Percentiles rank a stretch among this genome's conserved stretches.
These are phyloP conservation scores for Aspergillus ruber DNA, from an alignment of 2,329 filamentous ascomycete genomes.

Conservation along the genomic window DNA sequence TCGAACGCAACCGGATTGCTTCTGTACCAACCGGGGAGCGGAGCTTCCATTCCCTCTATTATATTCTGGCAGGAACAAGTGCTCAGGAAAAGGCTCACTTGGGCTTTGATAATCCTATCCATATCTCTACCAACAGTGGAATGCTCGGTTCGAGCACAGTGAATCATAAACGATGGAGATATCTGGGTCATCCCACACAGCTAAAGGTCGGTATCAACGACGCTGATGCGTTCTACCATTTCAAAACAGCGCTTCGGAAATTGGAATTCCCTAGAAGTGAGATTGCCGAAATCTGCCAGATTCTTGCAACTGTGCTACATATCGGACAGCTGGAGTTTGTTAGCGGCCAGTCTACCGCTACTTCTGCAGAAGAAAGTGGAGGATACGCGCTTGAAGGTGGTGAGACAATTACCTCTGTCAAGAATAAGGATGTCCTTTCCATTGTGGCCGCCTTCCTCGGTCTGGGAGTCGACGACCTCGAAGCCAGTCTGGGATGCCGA, in stretches of 20 bases:
- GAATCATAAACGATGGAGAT: slow-evolving; percentile 83
- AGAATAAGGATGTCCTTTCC: slow-evolving; percentile 82
- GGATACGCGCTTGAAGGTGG: slow-evolving; percentile 94
- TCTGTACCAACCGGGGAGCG: slow-evolving; percentile 91
- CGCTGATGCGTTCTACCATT: slow-evolving; percentile 88
- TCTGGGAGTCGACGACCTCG: slow-evolving; percentile 70
- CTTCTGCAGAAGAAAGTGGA: slow-evolving; percentile 80
- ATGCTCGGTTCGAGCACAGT: slow-evolving; percentile 49
- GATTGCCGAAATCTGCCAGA: slow-evolving; percentile 94
- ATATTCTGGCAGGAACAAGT: slow-evolving; percentile 87
- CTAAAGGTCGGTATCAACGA: slow-evolving; percentile 97
- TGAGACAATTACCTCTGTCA: slow-evolving; percentile 76
- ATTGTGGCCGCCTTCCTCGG: slow-evolving; percentile 94
- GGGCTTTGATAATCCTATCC: slow-evolving; percentile 49
- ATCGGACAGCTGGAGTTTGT: slow-evolving; percentile 95
- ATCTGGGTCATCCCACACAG: slow-evolving; percentile 91
- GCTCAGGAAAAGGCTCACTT: slow-evolving; percentile 84
- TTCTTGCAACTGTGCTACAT: slow-evolving; percentile 89
- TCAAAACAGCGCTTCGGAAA: slow-evolving; percentile 91
- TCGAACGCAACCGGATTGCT: slow-evolving; percentile 86
- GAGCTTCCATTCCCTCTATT: slow-evolving; percentile 94
- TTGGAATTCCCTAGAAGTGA: slow-evolving; percentile 89
- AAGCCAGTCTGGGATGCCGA: slow-evolving; percentile 87
- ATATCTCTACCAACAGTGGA: slow-evolving; percentile 35
- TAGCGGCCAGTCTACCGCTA: slow-evolving; percentile 70